phyloP scores from a whole-genome alignment of 768 basidiomycete genomes.

The Termitomyces sp. region DNA sequence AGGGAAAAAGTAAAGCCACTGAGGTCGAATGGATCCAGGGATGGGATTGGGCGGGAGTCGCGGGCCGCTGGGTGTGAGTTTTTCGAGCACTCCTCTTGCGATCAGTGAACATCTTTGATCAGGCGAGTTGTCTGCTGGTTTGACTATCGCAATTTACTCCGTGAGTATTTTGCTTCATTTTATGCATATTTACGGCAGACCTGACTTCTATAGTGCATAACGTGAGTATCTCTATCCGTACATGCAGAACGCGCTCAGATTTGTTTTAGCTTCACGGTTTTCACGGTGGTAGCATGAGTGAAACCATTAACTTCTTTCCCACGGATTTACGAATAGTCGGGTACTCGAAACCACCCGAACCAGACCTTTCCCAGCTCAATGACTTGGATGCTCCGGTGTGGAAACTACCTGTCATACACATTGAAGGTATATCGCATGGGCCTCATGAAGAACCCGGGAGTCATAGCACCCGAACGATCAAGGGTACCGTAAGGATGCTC shows the following conservation, averaged over 20 bases:
- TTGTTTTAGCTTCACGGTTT: slow-evolving; percentile 15
- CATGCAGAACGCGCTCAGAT: background rate
- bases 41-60: slow-evolving; percentile 57
- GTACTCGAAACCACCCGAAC: slow-evolving; percentile 25
- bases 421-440: slow-evolving; percentile 39
- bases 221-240: slow-evolving; percentile 15
- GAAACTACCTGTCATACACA: slow-evolving; percentile 44
- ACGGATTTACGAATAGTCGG: slow-evolving; percentile 37
- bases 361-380: slow-evolving; percentile 15
- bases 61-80: slow-evolving; percentile 48
- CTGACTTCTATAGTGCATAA: slow-evolving; percentile 27
- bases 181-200: background rate
- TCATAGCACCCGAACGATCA: slow-evolving; percentile 26
- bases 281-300: slow-evolving; percentile 22
- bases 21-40: slow-evolving; percentile 23
- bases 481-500: slow-evolving; percentile 42
- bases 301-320: slow-evolving; percentile 50
- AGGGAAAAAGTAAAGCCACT: slow-evolving; percentile 13
- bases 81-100: background rate
- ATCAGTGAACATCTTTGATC: background rate
- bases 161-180: slow-evolving; percentile 25
- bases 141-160: slow-evolving; percentile 47
- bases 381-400: slow-evolving; percentile 20
- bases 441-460: slow-evolving; percentile 26
- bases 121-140: slow-evolving; percentile 57